Conservation (phyloP, 163 green algal genomes). For the Chlorella variabilis region DNA sequence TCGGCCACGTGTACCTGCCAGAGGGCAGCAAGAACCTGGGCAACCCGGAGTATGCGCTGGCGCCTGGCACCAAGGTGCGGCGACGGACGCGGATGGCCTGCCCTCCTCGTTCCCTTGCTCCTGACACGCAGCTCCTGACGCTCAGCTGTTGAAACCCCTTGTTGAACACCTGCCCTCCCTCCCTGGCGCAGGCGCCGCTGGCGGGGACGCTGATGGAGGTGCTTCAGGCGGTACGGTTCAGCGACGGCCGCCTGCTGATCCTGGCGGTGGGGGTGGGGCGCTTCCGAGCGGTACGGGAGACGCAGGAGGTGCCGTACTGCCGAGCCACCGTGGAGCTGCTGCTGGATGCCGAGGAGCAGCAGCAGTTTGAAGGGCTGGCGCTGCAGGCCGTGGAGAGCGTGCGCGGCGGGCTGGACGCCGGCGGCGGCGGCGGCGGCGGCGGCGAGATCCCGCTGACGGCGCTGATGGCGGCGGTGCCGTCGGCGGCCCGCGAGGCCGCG, state of each 20-base stretch:
- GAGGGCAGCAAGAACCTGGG: slow-evolving; percentile 40
- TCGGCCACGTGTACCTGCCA: slow-evolving; percentile 43
- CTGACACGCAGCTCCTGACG: no score
- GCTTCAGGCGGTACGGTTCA: slow-evolving; percentile 22
- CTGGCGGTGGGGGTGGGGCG: slow-evolving; percentile 38
- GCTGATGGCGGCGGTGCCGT: slow-evolving; percentile 22
- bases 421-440: not conserved
- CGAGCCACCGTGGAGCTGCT: slow-evolving; percentile 57
- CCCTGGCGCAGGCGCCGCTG: slow-evolving; percentile 39
- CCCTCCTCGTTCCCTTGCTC: no score
- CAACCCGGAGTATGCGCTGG: slow-evolving; percentile 27
- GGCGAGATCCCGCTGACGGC: not conserved
- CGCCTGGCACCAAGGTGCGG: slow-evolving; percentile 19
- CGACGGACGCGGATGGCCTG: no score
- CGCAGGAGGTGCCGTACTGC: slow-evolving; percentile 47
- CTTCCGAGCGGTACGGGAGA: slow-evolving; percentile 19
- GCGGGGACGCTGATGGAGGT: slow-evolving; percentile 45
- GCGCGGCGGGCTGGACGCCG: not conserved
- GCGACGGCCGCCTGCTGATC: slow-evolving; percentile 45
- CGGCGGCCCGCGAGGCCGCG: slow-evolving; percentile 11
- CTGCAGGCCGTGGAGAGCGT: slow-evolving; percentile 39
- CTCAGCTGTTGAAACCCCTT: no score
- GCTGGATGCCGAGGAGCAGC: slow-evolving; percentile 64
- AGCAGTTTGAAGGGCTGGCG: slow-evolving; percentile 3
- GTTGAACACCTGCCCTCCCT: no score